A percentile compares a stretch with the other conserved stretches of the same genome.
Evolutionary conservation across 257 asterid genomes (phyloP).

Genomic region (Lycium barbarum): DNA sequence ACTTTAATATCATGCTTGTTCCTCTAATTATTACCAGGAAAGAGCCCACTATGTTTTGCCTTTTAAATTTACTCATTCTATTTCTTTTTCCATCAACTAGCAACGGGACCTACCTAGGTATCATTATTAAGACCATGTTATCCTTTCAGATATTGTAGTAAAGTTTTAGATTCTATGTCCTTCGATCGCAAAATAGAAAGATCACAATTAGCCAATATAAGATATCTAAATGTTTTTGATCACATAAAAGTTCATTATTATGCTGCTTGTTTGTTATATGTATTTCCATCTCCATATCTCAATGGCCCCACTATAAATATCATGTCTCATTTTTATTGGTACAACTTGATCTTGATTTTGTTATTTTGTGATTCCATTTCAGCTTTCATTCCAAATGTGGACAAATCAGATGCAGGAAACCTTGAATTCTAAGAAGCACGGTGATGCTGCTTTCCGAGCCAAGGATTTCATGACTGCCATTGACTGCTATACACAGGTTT

Average conservation of each 20-base stretch:
- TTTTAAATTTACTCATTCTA: slow-evolving; percentile 3
- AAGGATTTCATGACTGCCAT: slow-evolving; percentile 82
- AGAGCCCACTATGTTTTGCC: slow-evolving; percentile 24
- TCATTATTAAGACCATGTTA: slow-evolving; percentile 12
- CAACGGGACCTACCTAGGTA: background rate
- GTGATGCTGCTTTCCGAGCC: slow-evolving; percentile 92
- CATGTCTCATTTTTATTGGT: background rate
- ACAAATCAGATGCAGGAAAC: slow-evolving; percentile 96
- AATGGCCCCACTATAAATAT: background rate
- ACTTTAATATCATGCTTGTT: slow-evolving; percentile 17
- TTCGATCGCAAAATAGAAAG: background rate
- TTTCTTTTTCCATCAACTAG: slow-evolving; percentile 13
- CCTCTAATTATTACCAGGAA: slow-evolving; percentile 14
- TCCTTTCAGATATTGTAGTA: slow-evolving; percentile 22
- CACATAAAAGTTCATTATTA: background rate
- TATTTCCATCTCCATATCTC: slow-evolving; percentile 23
- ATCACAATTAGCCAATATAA: background rate
- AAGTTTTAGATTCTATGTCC: slow-evolving; percentile 22
- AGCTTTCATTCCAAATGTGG: slow-evolving; percentile 99
- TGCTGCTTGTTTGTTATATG: background rate
- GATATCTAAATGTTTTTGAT: background rate
- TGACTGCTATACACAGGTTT: slow-evolving; percentile 80
- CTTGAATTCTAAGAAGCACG: slow-evolving; percentile 85
- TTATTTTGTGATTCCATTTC: slow-evolving; percentile 39
- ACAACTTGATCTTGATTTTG: background rate